Evolutionary conservation across 768 basidiomycete species (phyloP).

Genomic region (Mycena belliarum): DNA sequence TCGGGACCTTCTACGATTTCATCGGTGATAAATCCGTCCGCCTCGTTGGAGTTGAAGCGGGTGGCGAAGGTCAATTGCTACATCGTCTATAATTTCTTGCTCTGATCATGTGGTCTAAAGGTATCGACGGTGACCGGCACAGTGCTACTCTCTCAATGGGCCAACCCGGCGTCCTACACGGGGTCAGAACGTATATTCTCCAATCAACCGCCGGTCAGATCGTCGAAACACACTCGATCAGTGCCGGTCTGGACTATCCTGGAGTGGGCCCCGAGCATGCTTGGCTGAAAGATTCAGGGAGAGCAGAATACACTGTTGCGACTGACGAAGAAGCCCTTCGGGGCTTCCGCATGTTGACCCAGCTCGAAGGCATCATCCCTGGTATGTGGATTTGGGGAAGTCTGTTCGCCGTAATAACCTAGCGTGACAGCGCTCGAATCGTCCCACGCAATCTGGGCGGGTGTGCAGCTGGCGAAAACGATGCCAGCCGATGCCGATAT

Average conservation of each 20-base stretch:
- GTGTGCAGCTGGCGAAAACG: constrained; percentile 80
- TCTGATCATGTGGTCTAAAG: constrained; percentile 36
- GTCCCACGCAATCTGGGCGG: constrained; percentile 95
- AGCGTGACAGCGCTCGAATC: constrained; percentile 77
- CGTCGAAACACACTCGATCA: constrained; percentile 95
- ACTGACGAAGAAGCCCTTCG: constrained; percentile 93
- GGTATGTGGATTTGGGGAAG: constrained; percentile 43
- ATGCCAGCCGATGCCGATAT: constrained; percentile 83
- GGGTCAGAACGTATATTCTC: constrained; percentile 92
- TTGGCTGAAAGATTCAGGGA: constrained; percentile 91
- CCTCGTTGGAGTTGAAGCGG: constrained; percentile 94
- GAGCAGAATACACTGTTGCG: constrained; percentile 91
- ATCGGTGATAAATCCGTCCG: constrained; percentile 85
- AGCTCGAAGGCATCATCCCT: constrained; percentile 96
- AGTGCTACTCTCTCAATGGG: constrained; percentile 94
- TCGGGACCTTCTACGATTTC: constrained; percentile 97
- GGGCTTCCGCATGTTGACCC: constrained; percentile 89
- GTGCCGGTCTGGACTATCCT: constrained; percentile 94
- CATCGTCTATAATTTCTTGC: not conserved
- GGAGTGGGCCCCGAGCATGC: constrained; percentile 98
- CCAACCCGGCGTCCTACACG: constrained; percentile 92
- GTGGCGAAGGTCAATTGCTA: constrained; percentile 86
- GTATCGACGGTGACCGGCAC: constrained; percentile 81
- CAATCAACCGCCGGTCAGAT: constrained; percentile 91
- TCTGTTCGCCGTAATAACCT: not conserved